Percentiles rank a stretch among this genome's conserved stretches.
These are phyloP conservation scores for Chalaropsis ovoidea DNA, from an alignment of 2,329 filamentous ascomycete species.

Conservation along the genomic window DNA sequence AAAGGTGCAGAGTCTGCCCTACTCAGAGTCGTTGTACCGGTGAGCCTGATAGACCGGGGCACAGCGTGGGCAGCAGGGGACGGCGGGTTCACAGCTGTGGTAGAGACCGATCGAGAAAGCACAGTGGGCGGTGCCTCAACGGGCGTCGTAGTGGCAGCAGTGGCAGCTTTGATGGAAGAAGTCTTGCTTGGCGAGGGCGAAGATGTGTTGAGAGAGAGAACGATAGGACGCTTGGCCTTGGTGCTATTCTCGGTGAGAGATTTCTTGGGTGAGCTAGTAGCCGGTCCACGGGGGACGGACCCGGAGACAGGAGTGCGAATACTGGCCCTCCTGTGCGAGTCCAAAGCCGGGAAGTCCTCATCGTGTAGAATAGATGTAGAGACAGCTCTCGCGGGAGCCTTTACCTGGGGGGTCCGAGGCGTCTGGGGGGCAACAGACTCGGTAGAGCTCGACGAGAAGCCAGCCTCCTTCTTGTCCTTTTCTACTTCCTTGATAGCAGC, in stretches of 20 bases:
- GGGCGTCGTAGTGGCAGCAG: slow-evolving; percentile 10
- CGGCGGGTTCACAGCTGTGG: background rate
- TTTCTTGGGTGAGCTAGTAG: slow-evolving; percentile 15
- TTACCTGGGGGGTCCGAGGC: slow-evolving; percentile 25
- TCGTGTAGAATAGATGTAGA: slow-evolving; percentile 39
- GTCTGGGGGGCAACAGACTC: slow-evolving; percentile 32
- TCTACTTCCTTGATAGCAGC: slow-evolving; percentile 1
- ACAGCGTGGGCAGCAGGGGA: slow-evolving; percentile 19
- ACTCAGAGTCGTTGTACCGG: slow-evolving; percentile 3
- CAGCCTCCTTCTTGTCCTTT: slow-evolving; percentile 21
- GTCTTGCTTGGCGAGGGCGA: slow-evolving; percentile 1
- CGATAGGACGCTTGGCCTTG: slow-evolving; percentile 15
- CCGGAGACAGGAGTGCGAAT: slow-evolving; percentile 13
- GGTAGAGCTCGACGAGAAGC: slow-evolving; percentile 29
- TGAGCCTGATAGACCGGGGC: slow-evolving; percentile 19
- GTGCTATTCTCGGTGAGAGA: slow-evolving; percentile 17
- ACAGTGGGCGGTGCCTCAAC: slow-evolving; percentile 12
- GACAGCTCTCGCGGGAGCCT: slow-evolving; percentile 26
- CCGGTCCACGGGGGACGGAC: background rate
- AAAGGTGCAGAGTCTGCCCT: slow-evolving; percentile 34
- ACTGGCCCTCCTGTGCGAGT: slow-evolving; percentile 7
- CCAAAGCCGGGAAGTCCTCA: slow-evolving; percentile 47
- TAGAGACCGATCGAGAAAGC: background rate
- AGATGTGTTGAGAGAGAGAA: slow-evolving; percentile 14
- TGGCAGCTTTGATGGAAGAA: slow-evolving; percentile 3